Percentiles rank a stretch among this genome's conserved stretches.
Evolutionary conservation across 306 rosid genomes (phyloP).

Genomic region (Cucumis cinereus): DNA sequence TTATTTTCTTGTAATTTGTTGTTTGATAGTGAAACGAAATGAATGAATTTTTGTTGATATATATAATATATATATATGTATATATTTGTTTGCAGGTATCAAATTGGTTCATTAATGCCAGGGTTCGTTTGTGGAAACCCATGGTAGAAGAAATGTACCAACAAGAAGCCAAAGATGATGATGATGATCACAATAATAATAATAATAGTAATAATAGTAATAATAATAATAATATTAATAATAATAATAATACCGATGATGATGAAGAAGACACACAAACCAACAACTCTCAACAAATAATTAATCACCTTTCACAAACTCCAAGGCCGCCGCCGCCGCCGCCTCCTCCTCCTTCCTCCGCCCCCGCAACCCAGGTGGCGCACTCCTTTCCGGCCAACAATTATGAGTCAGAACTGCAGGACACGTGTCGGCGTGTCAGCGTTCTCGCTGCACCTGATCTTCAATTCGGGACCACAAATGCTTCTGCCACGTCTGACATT

Average conservation of each 20-base stretch:
- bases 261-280: slow-evolving; percentile 19
- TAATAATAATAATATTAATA: too few species aligned
- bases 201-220: too few species aligned
- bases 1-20: too few species aligned
- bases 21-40: too few species aligned
- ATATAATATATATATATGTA: too few species aligned
- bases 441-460: slow-evolving; percentile 30
- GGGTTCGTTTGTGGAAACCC: slow-evolving; percentile 99
- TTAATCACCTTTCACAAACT: slow-evolving; percentile 35
- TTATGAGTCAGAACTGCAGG: slow-evolving; percentile 18
- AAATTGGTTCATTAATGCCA: slow-evolving; percentile 99
- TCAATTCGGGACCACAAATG: slow-evolving; percentile 45
- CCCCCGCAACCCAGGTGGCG: slow-evolving; percentile 26
- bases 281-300: neutral
- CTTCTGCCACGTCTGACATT: slow-evolving; percentile 30
- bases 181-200: neutral
- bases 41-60: too few species aligned
- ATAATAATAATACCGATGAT: neutral
- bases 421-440: slow-evolving; percentile 57
- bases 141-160: slow-evolving; percentile 99
- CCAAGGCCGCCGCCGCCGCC: slow-evolving; percentile 23
- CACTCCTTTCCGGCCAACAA: slow-evolving; percentile 16
- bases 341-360: neutral
- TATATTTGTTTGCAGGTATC: slow-evolving; percentile 69
- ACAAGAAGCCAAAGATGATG: slow-evolving; percentile 56